Evolutionary conservation across 352 stramenopile genomes (phyloP), one percentile per base, ranked within the genome.

Genomic region (Phytophthora chlamydospora): DNA sequence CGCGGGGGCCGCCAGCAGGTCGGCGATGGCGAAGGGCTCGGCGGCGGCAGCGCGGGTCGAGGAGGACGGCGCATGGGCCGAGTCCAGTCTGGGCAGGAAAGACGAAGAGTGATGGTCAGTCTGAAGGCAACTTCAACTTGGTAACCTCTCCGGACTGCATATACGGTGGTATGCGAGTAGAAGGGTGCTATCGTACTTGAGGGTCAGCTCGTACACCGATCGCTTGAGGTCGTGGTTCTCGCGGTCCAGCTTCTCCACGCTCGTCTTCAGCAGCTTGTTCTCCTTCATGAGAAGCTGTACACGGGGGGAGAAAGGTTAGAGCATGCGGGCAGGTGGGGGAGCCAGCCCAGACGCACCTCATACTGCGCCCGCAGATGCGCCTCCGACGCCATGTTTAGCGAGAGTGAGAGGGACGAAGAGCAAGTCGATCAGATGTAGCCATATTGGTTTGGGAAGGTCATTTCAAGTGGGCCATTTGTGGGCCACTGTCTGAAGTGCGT

Each of bases 181-280:
- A 66, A 49, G 33, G 41, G 33, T 14, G 4, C 5, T 7, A 38
- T 51, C 35, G 55, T 61, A 95, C 86, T 93, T 95, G 75, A 95
- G 81, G 29, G 83, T 93, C 46, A 96, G 78, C 71, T 96, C 88
- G 60, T 90, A 96, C 39, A 96, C 88, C n/a, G 88, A 96, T 62
- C 84, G 81, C 76, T 96, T 96, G 58, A 96, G 83, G 69, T 96
- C 88, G 73, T 89, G 82, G 71, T 96, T 96, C 73, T 96, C 88
- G 27, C 63, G 75, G 68, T 96, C 88, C 38, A 96, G 78, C 55
- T 90, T 91, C 40, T 95, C 88, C 24, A 93, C 78, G 55, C 54
- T 85, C 50, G 78, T 76, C 67, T 90, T 92, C 34, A 95, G 83
- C 78, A 85, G 68, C 65, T 90, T 90, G 71, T 91, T 92, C 69